Conservation (phyloP, 352 stramenopile genomes). For the Globisporangium mamillatum region DNA sequence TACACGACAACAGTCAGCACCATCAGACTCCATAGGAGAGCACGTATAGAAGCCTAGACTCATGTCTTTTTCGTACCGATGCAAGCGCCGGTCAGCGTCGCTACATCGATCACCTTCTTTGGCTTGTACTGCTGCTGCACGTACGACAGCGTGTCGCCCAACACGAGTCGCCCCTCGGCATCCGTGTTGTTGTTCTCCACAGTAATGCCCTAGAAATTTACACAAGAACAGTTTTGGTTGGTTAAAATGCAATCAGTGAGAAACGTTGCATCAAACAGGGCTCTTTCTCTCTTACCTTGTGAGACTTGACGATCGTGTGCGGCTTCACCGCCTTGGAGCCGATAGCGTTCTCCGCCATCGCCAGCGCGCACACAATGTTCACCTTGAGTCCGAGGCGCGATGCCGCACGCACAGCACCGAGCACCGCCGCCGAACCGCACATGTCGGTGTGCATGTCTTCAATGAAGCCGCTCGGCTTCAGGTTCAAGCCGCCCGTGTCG, state of each 20-base stretch:
- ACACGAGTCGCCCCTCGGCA: slow-evolving; percentile 89
- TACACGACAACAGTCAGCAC: not conserved
- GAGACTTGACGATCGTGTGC: slow-evolving; percentile 86
- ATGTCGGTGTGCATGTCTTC: slow-evolving; percentile 93
- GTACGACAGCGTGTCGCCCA: slow-evolving; percentile 89
- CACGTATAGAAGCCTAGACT: not conserved
- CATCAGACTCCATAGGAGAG: not conserved
- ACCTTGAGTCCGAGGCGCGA: slow-evolving; percentile 68
- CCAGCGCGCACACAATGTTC: slow-evolving; percentile 79
- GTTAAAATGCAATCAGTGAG: not conserved
- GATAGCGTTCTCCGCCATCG: slow-evolving; percentile 81
- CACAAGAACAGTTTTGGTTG: too few relatives aligned
- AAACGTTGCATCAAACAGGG: not conserved
- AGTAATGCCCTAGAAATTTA: slow-evolving; percentile 53
- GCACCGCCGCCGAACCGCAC: slow-evolving; percentile 85
- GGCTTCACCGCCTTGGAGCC: slow-evolving; percentile 86
- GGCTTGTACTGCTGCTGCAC: slow-evolving; percentile 86
- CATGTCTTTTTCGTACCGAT: slow-evolving; percentile 37
- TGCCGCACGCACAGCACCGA: slow-evolving; percentile 75
- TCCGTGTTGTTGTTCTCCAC: slow-evolving; percentile 93
- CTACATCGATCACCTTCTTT: slow-evolving; percentile 93
- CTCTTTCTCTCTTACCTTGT: slow-evolving; percentile 41
- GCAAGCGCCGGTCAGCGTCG: slow-evolving; percentile 91
- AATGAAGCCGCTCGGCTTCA: slow-evolving; percentile 91
- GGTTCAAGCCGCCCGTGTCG: slow-evolving; percentile 93